Percentiles rank a stretch among this genome's conserved stretches.
phyloP scores from a whole-genome alignment of 106 monocot species.

The Dioscorea dumetorum region DNA sequence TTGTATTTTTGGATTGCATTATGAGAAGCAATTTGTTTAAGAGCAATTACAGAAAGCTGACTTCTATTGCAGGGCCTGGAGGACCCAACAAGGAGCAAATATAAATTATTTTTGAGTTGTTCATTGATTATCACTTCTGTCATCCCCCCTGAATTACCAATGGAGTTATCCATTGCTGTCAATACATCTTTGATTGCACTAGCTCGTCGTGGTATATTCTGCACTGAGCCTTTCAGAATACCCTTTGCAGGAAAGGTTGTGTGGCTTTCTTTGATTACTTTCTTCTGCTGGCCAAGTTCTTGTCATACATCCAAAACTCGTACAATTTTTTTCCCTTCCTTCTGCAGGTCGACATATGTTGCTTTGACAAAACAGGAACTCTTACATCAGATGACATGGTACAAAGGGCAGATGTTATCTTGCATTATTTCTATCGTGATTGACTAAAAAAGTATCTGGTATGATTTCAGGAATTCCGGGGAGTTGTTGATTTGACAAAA shows the following conservation, averaged over 20 bases:
- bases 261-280: too few species aligned
- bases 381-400: conserved; percentile 99
- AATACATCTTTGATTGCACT: conserved; percentile 99
- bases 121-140: conserved; percentile 97
- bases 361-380: conserved; percentile 99
- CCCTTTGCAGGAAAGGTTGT: conserved; percentile 98
- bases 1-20: too few species aligned
- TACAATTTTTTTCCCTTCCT: conserved; percentile 5
- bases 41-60: neutral
- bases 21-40: neutral
- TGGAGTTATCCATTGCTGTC: conserved; percentile 99
- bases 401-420: conserved; percentile 6
- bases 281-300: too few species aligned
- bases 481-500: conserved; percentile 58
- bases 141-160: conserved; percentile 96
- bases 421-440: neutral
- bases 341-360: conserved; percentile 97
- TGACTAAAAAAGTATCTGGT: neutral
- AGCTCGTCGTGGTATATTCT: conserved; percentile 94
- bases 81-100: conserved; percentile 98
- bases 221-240: conserved; percentile 99
- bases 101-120: conserved; percentile 96
- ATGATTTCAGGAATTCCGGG: conserved; percentile 77
- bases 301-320: too few species aligned
- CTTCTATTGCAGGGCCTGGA: conserved; percentile 66